Evolutionary conservation across 257 asterid genomes (phyloP).

Genomic region (Asclepias syriaca): DNA sequence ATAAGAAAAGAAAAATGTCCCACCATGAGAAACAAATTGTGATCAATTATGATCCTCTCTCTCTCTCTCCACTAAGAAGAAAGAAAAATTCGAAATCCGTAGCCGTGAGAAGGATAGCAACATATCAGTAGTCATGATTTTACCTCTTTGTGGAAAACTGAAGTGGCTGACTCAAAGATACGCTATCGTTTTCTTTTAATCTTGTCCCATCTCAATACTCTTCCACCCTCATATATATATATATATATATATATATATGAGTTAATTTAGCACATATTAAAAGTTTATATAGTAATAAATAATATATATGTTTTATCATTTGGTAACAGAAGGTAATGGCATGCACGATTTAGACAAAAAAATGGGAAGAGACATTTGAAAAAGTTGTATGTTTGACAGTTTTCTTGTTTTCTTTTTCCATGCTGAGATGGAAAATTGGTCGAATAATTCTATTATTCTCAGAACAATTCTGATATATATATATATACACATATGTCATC

Average conservation of each 20-base stretch:
- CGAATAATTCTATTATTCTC: neutral
- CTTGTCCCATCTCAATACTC: neutral
- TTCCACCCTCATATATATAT: neutral
- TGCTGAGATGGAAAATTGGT: neutral
- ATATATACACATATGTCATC: no score
- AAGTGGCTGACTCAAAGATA: slow-evolving; percentile 54
- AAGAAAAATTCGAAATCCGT: slow-evolving; percentile 20
- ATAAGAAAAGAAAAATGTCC: neutral
- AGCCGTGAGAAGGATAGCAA: slow-evolving; percentile 33
- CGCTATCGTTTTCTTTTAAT: slow-evolving; percentile 8
- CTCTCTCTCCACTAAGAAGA: neutral
- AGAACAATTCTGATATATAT: neutral
- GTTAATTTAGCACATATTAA: no score
- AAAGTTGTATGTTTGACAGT: neutral
- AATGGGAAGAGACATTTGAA: neutral
- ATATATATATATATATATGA: no score
- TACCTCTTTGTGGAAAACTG: slow-evolving; percentile 29
- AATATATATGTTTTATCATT: no score
- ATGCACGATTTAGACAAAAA: neutral
- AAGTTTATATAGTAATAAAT: no score
- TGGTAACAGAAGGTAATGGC: neutral
- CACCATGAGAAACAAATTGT: slow-evolving; percentile 29
- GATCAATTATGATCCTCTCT: slow-evolving; percentile 21
- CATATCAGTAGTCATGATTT: neutral
- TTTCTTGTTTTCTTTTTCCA: neutral